Conservation (phyloP, 2,329 filamentous ascomycete genomes). For the Botrytis tulipae region DNA sequence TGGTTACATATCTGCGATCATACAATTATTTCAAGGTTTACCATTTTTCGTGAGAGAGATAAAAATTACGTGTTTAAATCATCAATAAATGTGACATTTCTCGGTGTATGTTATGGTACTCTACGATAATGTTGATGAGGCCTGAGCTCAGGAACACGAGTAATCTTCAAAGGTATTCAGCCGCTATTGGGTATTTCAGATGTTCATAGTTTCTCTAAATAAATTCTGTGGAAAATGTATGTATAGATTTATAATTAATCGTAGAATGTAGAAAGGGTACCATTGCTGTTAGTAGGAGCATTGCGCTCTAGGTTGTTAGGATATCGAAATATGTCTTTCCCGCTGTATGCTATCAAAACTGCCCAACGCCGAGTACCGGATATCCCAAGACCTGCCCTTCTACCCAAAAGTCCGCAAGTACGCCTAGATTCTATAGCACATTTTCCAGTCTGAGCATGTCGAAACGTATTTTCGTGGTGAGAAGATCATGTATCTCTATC, state of each 20-base stretch:
- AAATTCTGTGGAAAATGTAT: background rate
- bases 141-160: background rate
- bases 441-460: background rate
- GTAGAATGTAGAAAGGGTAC: background rate
- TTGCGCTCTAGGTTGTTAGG: background rate
- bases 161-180: background rate
- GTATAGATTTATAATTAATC: background rate
- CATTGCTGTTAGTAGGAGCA: background rate
- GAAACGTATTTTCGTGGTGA: background rate
- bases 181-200: background rate
- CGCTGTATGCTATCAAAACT: background rate
- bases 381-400: conserved; percentile 1
- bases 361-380: background rate
- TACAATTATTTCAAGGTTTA: background rate
- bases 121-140: background rate
- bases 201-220: background rate
- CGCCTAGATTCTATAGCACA: conserved; percentile 3
- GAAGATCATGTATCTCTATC: conserved; percentile 28
- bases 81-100: background rate
- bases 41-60: background rate
- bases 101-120: too few relatives aligned
- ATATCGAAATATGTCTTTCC: background rate
- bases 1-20: too few relatives aligned
- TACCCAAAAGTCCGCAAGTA: background rate
- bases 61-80: background rate